Conservation (phyloP, 2,329 filamentous ascomycete species). For the Aspergillus eucalypticola region DNA sequence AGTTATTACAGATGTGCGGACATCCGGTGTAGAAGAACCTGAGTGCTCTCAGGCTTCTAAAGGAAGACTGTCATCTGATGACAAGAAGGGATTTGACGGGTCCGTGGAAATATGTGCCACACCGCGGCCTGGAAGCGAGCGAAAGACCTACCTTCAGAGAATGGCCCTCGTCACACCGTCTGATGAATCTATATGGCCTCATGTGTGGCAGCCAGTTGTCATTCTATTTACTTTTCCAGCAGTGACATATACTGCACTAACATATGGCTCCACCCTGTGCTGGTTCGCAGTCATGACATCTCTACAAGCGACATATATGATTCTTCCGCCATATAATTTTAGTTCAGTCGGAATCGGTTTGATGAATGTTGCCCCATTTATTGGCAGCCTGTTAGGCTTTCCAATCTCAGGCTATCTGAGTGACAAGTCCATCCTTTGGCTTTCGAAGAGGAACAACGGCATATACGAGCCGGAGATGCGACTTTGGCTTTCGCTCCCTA, state of each 20-base stretch:
- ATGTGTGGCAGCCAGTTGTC: neutral
- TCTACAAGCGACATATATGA: constrained; percentile 38
- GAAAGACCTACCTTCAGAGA: neutral
- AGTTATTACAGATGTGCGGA: neutral
- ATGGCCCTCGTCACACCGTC: constrained; percentile 9
- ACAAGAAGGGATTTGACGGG: neutral
- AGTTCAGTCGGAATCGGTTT: constrained; percentile 40
- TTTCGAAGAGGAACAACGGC: constrained; percentile 41
- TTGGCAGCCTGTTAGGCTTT: constrained; percentile 29
- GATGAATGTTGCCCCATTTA: constrained; percentile 43
- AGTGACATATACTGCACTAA: constrained; percentile 42
- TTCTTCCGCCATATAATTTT: constrained; percentile 45
- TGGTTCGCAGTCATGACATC: constrained; percentile 43
- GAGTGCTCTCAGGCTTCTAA: neutral
- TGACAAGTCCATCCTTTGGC: constrained; percentile 38
- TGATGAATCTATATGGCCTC: neutral
- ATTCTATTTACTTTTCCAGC: constrained; percentile 51
- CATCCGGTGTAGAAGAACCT: neutral
- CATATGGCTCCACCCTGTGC: constrained; percentile 42
- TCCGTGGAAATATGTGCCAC: neutral
- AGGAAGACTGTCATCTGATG: neutral
- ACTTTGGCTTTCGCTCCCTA: constrained; percentile 33
- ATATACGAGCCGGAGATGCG: constrained; percentile 50
- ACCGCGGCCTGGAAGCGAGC: neutral
- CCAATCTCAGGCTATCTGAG: constrained; percentile 24